Percentiles rank a stretch among this genome's conserved stretches.
phyloP scores from a whole-genome alignment of 352 stramenopile genomes.

The Globisporangium paddicum region DNA sequence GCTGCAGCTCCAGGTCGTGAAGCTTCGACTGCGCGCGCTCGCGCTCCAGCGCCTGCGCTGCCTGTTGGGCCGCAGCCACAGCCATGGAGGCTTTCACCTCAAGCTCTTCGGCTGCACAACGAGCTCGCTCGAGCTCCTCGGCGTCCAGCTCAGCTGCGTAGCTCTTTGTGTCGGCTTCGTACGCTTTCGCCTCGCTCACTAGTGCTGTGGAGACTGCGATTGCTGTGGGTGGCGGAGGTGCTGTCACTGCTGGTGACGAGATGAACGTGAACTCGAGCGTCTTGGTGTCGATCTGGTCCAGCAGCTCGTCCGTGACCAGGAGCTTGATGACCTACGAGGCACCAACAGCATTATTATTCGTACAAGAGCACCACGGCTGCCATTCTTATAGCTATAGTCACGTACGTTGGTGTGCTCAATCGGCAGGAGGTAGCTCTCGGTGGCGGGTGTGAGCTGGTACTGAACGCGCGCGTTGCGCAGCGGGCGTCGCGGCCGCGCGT shows the following conservation, averaged over 20 bases:
- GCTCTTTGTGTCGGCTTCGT: background rate
- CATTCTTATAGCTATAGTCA: background rate
- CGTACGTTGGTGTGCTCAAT: slow-evolving; percentile 53
- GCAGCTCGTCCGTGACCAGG: slow-evolving; percentile 50
- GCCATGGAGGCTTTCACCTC: slow-evolving; percentile 15
- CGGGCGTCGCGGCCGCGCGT: background rate
- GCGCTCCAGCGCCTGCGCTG: slow-evolving; percentile 20
- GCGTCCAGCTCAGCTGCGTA: background rate
- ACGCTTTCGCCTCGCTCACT: slow-evolving; percentile 1
- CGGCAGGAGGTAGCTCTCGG: slow-evolving; percentile 47
- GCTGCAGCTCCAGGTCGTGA: slow-evolving; percentile 21
- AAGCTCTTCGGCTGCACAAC: background rate
- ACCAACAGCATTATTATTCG: background rate
- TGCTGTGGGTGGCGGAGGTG: background rate
- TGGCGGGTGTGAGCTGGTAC: slow-evolving; percentile 44
- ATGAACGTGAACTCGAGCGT: slow-evolving; percentile 45
- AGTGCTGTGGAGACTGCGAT: background rate
- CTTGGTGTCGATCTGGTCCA: slow-evolving; percentile 30
- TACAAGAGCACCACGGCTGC: too few relatives aligned
- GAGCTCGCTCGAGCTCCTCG: slow-evolving; percentile 1
- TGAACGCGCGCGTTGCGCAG: slow-evolving; percentile 25
- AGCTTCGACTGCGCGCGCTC: slow-evolving; percentile 24
- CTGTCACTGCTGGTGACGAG: slow-evolving; percentile 7
- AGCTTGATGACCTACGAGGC: slow-evolving; percentile 33
- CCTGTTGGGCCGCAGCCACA: slow-evolving; percentile 15